Evolutionary conservation across 495 filamentous ascomycete species (phyloP), one percentile per base, ranked within the genome.

Genomic region (Neurospora pannonica): DNA sequence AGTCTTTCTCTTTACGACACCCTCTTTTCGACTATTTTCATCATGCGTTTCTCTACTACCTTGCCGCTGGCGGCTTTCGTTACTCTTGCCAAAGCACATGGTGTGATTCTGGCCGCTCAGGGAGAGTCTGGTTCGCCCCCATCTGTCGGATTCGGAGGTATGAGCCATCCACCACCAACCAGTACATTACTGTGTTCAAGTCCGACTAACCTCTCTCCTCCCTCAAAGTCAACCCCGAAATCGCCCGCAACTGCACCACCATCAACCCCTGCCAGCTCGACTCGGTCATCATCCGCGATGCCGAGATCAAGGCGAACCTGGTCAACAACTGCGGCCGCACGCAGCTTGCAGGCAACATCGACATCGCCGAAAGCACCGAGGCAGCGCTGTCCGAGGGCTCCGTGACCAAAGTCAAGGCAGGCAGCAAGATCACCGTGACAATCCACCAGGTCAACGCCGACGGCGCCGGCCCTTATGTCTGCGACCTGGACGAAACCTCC

Each of bases 381-480:
- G 84, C 86, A 67, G 82, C 81, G 31, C 78, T 88, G 31, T 82
- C 83, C 71, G 83, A 80, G 3, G 76, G 75, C 9, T 75, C 81
- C 37, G 84, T 87, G 7, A 88, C 86, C 9, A 76, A 82, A 40
- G 85, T 88, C 71, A 74, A 81, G 75, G 38, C 77, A 0, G 84
- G 85, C 70, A 79, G 77, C 13, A 69, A 81, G 24, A 70, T 86
- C 6, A 80, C 76, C 0, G 83, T 86, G 31, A 86, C 84, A 17
- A 81, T 89, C 42, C 83, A 88, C 74, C 87, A 88, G 73, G 86
- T 88, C 72, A 89, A 88, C 73, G 86, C 84, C 28, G 87, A 89
- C 75, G 87, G 87, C 37, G 87, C 87, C 21, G 87, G 87, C 0
- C 87, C 87, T 3, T 89, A 86, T 75, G 77, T 80, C 2, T 89